These are phyloP conservation scores for Pichia sp. DNA, from an alignment of 1,139 yeast species.

Conservation along the genomic window DNA sequence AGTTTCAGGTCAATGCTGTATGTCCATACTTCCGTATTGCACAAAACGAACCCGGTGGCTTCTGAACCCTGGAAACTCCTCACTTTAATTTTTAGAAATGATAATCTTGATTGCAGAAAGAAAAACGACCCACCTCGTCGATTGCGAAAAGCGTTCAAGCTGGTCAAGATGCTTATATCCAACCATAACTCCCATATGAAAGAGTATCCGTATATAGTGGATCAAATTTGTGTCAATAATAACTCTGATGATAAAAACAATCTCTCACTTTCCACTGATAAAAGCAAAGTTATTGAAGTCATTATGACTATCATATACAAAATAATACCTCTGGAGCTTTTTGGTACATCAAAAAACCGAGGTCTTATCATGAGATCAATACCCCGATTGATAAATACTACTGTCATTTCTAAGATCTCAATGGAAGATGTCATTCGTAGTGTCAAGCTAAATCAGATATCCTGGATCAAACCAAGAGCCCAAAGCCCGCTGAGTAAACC, in stretches of 20 bases:
- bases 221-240: slow-evolving; percentile 23
- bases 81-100: slow-evolving; percentile 14
- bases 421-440: slow-evolving; percentile 30
- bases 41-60: slow-evolving; percentile 23
- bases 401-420: slow-evolving; percentile 33
- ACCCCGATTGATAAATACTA: slow-evolving; percentile 38
- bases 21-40: slow-evolving; percentile 12
- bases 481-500: slow-evolving; percentile 33
- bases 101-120: not conserved
- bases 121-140: slow-evolving; percentile 27
- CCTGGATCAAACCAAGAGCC: slow-evolving; percentile 43
- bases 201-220: slow-evolving; percentile 32
- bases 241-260: slow-evolving; percentile 15
- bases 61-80: slow-evolving; percentile 9
- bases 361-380: slow-evolving; percentile 37
- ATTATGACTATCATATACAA: slow-evolving; percentile 40
- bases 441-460: slow-evolving; percentile 39
- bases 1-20: slow-evolving; percentile 21
- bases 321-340: slow-evolving; percentile 47
- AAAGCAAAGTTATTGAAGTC: slow-evolving; percentile 37
- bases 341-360: slow-evolving; percentile 56
- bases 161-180: slow-evolving; percentile 20
- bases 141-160: slow-evolving; percentile 16
- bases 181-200: slow-evolving; percentile 29
- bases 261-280: slow-evolving; percentile 29